Evolutionary conservation across 306 rosid genomes (phyloP).

Genomic region (Gillenia trifoliata): DNA sequence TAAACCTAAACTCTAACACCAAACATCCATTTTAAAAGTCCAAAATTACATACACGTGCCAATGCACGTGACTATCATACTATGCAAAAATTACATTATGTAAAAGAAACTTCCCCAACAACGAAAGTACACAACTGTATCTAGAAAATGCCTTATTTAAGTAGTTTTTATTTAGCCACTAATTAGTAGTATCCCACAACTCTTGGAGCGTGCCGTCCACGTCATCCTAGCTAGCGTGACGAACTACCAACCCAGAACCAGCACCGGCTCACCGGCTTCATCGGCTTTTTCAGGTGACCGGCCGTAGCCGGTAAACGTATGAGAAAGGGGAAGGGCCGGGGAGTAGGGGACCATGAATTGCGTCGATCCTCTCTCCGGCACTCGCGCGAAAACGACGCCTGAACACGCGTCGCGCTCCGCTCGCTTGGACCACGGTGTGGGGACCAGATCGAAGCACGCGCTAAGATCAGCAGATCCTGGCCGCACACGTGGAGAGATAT

Average conservation of each 20-base stretch:
- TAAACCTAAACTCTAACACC: too few relatives aligned
- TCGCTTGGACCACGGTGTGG: constrained; percentile 47
- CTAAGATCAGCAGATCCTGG: constrained; percentile 7
- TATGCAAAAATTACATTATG: too few relatives aligned
- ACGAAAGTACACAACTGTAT: constrained; percentile 16
- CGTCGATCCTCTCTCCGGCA: constrained; percentile 39
- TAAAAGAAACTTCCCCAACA: background rate
- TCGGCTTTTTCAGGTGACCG: background rate
- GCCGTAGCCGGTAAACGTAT: background rate
- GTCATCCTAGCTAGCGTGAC: constrained; percentile 31
- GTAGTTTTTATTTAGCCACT: too few relatives aligned
- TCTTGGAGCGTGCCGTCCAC: constrained; percentile 47
- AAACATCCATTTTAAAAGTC: too few relatives aligned
- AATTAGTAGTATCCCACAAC: background rate
- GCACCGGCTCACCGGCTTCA: background rate
- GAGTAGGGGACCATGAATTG: constrained; percentile 39
- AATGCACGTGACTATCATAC: background rate
- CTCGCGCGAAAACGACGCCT: constrained; percentile 37
- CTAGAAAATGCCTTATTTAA: background rate
- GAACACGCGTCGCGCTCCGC: constrained; percentile 37
- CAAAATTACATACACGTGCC: constrained; percentile 1
- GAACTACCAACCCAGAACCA: background rate
- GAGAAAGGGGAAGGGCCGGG: background rate
- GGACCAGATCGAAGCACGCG: constrained; percentile 54
- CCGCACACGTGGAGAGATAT: constrained; percentile 30